Conservation (phyloP, 768 basidiomycete genomes). For the Saitozyma sp. region DNA sequence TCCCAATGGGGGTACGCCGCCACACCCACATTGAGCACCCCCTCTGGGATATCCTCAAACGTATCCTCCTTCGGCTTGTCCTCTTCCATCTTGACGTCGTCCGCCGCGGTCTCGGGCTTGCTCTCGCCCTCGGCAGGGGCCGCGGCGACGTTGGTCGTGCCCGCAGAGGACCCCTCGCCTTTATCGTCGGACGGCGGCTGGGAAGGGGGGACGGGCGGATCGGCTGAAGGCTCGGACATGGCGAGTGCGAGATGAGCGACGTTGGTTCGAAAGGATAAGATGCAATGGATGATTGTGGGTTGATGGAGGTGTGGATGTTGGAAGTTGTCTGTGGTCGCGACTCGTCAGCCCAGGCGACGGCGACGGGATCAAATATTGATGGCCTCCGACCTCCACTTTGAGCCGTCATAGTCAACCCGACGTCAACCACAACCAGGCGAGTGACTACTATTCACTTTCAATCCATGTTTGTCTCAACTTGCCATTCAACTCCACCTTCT, state of each 20-base stretch:
- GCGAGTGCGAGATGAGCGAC: no score
- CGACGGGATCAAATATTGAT: no score
- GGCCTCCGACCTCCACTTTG: no score
- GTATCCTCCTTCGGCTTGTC: constrained; percentile 59
- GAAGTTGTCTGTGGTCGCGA: no score
- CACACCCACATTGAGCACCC: constrained; percentile 66
- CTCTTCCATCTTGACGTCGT: constrained; percentile 47
- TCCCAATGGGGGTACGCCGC: not conserved
- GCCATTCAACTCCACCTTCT: not conserved
- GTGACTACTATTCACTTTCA: no score
- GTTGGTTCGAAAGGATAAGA: no score
- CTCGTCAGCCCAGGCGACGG: no score
- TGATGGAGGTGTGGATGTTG: no score
- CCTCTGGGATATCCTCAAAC: constrained; percentile 88
- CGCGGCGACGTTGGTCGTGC: not conserved
- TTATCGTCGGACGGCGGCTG: constrained; percentile 7
- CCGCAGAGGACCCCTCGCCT: constrained; percentile 4
- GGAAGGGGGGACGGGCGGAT: constrained; percentile 9
- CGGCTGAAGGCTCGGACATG: not conserved
- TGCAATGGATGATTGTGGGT: no score
- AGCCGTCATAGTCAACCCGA: no score
- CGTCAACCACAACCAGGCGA: no score
- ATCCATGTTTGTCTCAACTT: not conserved
- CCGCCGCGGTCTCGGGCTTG: constrained; percentile 5
- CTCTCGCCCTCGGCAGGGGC: not conserved